These are phyloP conservation scores for Phytophthora litchii DNA, from an alignment of 352 stramenopile genomes.

Conservation along the genomic window DNA sequence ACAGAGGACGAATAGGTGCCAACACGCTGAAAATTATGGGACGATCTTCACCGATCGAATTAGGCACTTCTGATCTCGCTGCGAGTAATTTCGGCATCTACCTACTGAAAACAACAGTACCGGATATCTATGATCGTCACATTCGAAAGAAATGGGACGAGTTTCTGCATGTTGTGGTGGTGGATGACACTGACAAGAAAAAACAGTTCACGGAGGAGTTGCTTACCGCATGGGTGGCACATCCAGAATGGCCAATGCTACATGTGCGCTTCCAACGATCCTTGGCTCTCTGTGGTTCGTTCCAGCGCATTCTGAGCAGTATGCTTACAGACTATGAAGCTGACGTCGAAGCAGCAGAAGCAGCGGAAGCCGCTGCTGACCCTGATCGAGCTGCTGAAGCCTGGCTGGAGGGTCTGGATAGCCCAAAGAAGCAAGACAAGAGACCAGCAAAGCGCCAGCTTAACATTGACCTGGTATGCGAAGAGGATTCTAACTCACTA, in stretches of 20 bases:
- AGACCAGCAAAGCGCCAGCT: conserved; percentile 21
- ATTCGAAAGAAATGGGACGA: conserved; percentile 75
- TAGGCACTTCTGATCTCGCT: conserved; percentile 33
- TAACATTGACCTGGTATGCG: conserved; percentile 71
- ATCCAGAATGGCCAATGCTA: conserved; percentile 69
- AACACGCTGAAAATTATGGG: conserved; percentile 18
- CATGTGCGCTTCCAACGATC: conserved; percentile 63
- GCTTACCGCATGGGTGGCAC: conserved; percentile 55
- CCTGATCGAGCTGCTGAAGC: conserved; percentile 28
- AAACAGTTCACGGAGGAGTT: conserved; percentile 74
- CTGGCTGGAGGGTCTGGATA: conserved; percentile 32
- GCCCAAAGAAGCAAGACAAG: conserved; percentile 24
- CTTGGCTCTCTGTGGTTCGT: conserved; percentile 54
- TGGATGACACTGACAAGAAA: conserved; percentile 52
- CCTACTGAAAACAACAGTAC: conserved; percentile 59
- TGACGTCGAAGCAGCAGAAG: conserved; percentile 26
- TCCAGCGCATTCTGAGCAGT: conserved; percentile 52
- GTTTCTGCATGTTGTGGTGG: conserved; percentile 73
- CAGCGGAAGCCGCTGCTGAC: conserved; percentile 24
- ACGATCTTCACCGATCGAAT: conserved; percentile 11
- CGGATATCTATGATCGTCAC: conserved; percentile 65
- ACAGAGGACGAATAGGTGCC: conserved; percentile 32
- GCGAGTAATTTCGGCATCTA: conserved; percentile 67
- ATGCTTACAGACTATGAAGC: conserved; percentile 40
- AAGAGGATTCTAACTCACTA: conserved; percentile 43